Base-by-base conservation (phyloP, 164 flowering plant species). In the Nymphaea thermarum region DNA sequence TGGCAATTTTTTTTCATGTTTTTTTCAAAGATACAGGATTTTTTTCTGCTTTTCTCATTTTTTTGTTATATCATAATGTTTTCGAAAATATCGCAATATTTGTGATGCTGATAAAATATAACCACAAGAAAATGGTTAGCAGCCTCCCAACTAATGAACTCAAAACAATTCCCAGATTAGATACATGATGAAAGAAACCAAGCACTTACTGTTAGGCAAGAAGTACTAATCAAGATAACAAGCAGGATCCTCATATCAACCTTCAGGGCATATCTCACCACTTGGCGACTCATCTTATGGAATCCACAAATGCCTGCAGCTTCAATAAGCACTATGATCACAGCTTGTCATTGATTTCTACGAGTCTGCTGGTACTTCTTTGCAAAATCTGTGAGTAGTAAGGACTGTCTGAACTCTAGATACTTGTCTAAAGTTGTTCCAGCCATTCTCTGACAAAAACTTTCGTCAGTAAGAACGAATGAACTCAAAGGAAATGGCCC, bases 401-500 rank as follows among this genome's bases (percentile, higher is more conserved):
- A 76, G 62, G 77, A 82, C 81, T 91, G 91, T 66, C 93, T 80
- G 78, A 93, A 93, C 65, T 83, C 94, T 71, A 86, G 68, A 81
- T 93, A 93, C 71, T 79, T 84, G 60, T 91, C 94, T 45, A 91
- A 60, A 75, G 87, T 93, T 68, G 97, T 91, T 71, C 87, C 88
- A 67, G 96, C 98, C 96, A 97, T 91, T 71, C 85, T 85, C 82
- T 84, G 90, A 75, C 98, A 93, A 71, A 93, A 93, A 81, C 68
- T 68, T 78, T 93, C 97, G 79, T 93, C 97, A n/a, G 92, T 85
- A 69, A 93, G 97, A 78, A 93, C 85, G 2, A 91, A 79, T 55
- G 89, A 87, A 71, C 96, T 82, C 63, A 93, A 86, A 73, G 97
- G 98, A 74, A 93, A 91, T 63, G 98, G 98, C 8, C 98, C 97